These are phyloP conservation scores for Zygoascus flipseniorum DNA, from an alignment of 805 yeast genomes.

Conservation along the genomic window DNA sequence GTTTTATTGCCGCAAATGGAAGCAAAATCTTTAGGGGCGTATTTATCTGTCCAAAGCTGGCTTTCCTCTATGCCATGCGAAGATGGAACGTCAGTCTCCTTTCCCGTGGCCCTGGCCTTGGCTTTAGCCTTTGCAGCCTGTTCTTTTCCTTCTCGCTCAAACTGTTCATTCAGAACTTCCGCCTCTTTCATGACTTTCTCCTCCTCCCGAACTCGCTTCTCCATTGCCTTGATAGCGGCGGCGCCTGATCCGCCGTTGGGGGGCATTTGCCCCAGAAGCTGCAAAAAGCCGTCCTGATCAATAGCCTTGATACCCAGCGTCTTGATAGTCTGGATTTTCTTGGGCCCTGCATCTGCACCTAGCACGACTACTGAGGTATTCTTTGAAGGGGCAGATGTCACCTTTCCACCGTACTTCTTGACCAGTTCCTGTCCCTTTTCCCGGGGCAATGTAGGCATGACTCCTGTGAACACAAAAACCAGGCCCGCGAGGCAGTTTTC, in stretches of 20 bases:
- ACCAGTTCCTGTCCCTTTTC: slow-evolving; percentile 69
- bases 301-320: slow-evolving; percentile 69
- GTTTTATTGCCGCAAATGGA: slow-evolving; percentile 92
- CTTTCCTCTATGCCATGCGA: slow-evolving; percentile 11
- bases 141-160: slow-evolving; percentile 24
- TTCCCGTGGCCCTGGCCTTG: slow-evolving; percentile 15
- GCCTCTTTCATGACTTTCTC: slow-evolving; percentile 45
- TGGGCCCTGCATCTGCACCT: slow-evolving; percentile 95
- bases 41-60: slow-evolving; percentile 84
- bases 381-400: slow-evolving; percentile 70
- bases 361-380: slow-evolving; percentile 83
- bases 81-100: slow-evolving; percentile 6
- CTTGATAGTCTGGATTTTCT: slow-evolving; percentile 77
- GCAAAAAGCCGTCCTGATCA: slow-evolving; percentile 76
- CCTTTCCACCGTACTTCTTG: slow-evolving; percentile 82
- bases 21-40: slow-evolving; percentile 69
- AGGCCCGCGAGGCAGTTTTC: slow-evolving; percentile 83
- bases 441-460: slow-evolving; percentile 70
- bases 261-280: slow-evolving; percentile 72
- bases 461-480: slow-evolving; percentile 90
- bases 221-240: slow-evolving; percentile 63
- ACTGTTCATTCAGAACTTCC: slow-evolving; percentile 36
- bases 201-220: slow-evolving; percentile 64
- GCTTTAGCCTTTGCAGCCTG: slow-evolving; percentile 5
- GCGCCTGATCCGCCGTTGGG: slow-evolving; percentile 85